Base-by-base conservation (phyloP, 129 eudicot species). In the Deinandra increscens region DNA sequence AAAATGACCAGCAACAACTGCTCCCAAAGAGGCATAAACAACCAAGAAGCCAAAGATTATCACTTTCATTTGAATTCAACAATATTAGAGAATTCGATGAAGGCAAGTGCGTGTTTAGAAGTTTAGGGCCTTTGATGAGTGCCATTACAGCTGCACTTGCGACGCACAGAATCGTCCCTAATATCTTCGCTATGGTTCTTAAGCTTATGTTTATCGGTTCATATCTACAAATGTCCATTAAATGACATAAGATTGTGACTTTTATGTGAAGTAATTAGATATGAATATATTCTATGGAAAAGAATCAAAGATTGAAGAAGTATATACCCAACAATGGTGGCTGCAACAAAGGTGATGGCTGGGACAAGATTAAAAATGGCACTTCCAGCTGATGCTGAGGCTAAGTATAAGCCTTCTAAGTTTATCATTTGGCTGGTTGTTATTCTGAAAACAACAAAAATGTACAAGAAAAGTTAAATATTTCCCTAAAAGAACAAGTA, bases 301-400 rank as follows among this genome's bases (percentile, higher is more conserved):
- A n/a, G n/a, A n/a, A n/a, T n/a, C n/a, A n/a, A n/a, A n/a, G n/a
- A n/a, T n/a, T n/a, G n/a, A n/a, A n/a, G 31, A 26, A 26, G 31
- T 26, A 75, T 31, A 38, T 66, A 93, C 97, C 96, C 98, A 50
- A 83, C 48, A 41, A 75, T 7, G 46, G 87, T 76, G 33, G 97
- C 91, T 46, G 73, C 79, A 9, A 87, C 51, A 79, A 93, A 89
- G 56, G 98, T 93, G 70, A 93, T 69, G 58, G 92, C 97, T 11
- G 98, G 98, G 68, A 87, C 84, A n/a, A 93, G 82, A 69, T 93
- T 93, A 53, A 73, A 75, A 84, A 87, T 77, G 44, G 92, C 97
- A 79, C 90, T 82, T 75, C 85, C 98, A 9, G 80, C 84, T 26
- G 95, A 84, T 15, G 98, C 80, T 38, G 98, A 93, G 15, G 92